These are phyloP conservation scores for Monosporascus sp. DNA, from an alignment of 2,329 filamentous ascomycete species.

Conservation along the genomic window DNA sequence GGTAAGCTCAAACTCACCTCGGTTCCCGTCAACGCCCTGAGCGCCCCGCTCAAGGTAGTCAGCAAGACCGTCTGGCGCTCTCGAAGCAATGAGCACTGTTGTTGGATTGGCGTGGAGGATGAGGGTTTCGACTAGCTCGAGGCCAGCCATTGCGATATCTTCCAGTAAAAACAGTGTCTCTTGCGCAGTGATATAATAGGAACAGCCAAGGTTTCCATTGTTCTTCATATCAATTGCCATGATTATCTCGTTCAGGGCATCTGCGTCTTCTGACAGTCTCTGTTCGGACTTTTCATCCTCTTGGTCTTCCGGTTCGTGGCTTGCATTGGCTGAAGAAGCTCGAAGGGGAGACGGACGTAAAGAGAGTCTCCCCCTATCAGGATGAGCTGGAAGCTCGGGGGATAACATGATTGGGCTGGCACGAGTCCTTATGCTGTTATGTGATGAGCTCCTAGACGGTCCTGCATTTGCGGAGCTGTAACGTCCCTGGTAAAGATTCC, in stretches of 20 bases:
- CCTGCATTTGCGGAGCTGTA: constrained; percentile 5
- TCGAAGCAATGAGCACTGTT: constrained; percentile 46
- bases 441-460: constrained; percentile 7
- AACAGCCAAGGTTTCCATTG: constrained; percentile 71
- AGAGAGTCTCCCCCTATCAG: constrained; percentile 18
- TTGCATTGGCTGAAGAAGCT: constrained; percentile 6
- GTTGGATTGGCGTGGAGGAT: constrained; percentile 51
- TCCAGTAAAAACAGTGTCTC: constrained; percentile 71
- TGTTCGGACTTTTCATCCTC: constrained; percentile 12
- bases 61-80: constrained; percentile 37
- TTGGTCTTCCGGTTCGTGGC: constrained; percentile 8
- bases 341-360: constrained; percentile 15
- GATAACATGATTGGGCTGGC: constrained; percentile 16
- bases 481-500: background rate
- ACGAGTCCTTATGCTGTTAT: constrained; percentile 4
- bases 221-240: constrained; percentile 75
- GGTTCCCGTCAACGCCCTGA: constrained; percentile 25
- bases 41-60: constrained; percentile 29
- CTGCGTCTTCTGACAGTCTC: constrained; percentile 19
- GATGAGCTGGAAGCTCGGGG: constrained; percentile 16
- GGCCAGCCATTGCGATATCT: constrained; percentile 64
- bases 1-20: constrained; percentile 11
- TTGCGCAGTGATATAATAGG: constrained; percentile 70
- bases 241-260: constrained; percentile 59
- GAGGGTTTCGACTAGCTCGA: constrained; percentile 62